Conservation (phyloP, 306 rosid species). For the Vicia sativa region DNA sequence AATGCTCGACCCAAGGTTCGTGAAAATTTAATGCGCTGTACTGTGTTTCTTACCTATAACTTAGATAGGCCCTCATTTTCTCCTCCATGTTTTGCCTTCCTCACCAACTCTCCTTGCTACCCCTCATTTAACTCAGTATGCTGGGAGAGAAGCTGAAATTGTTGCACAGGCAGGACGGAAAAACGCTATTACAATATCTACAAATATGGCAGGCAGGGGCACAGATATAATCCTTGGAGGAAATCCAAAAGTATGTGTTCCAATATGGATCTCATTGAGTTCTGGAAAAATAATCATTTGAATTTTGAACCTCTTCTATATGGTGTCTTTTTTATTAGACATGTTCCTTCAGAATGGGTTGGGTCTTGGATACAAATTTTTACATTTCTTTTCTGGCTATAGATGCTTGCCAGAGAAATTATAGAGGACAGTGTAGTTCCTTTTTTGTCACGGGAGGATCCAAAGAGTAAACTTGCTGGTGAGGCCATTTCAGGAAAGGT, state of each 20-base stretch:
- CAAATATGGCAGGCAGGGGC: conserved; percentile 99
- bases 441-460: conserved; percentile 68
- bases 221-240: conserved; percentile 98
- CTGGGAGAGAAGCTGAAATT: conserved; percentile 92
- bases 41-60: conserved; percentile 30
- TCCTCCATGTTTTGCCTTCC: conserved; percentile 18
- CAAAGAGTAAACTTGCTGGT: conserved; percentile 60
- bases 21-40: conserved; percentile 34
- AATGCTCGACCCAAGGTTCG: conserved; percentile 96
- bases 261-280: conserved; percentile 27
- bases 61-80: neutral
- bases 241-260: conserved; percentile 84
- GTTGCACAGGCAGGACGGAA: conserved; percentile 98
- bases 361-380: conserved; percentile 29
- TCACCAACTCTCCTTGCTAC: conserved; percentile 8
- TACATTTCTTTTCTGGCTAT: conserved; percentile 28
- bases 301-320: conserved; percentile 30
- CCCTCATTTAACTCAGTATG: conserved; percentile 62
- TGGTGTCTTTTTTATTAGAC: conserved; percentile 31
- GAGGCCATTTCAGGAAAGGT: conserved; percentile 75
- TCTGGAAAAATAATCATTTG: conserved; percentile 29
- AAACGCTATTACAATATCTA: conserved; percentile 91
- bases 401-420: conserved; percentile 96
- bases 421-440: conserved; percentile 83
- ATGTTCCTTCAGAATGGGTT: conserved; percentile 37